A percentile compares a stretch with the other conserved stretches of the same genome.
Conservation (phyloP, 495 filamentous ascomycete genomes). For the Ramalina intermedia region DNA sequence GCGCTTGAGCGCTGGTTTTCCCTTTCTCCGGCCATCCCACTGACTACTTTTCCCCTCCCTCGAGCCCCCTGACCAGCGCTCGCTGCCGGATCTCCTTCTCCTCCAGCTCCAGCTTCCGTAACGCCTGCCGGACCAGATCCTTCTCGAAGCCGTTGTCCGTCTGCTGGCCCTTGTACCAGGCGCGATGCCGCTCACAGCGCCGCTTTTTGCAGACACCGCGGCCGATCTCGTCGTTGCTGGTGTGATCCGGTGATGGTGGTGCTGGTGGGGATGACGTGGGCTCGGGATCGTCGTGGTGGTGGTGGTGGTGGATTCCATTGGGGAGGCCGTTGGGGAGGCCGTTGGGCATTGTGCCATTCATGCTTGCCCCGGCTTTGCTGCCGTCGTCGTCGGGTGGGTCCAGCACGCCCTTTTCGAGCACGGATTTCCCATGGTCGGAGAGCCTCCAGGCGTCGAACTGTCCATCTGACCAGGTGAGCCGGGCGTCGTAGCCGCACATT, state of each 20-base stretch:
- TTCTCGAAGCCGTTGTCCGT: slow-evolving; percentile 35
- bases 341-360: background rate
- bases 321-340: background rate
- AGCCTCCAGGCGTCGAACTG: slow-evolving; percentile 45
- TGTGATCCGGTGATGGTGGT: slow-evolving; percentile 17
- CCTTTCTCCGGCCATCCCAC: background rate
- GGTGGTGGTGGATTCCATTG: background rate
- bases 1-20: background rate
- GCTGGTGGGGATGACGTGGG: background rate
- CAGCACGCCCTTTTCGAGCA: slow-evolving; percentile 28
- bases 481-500: slow-evolving; percentile 50
- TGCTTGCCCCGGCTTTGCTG: slow-evolving; percentile 14
- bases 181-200: slow-evolving; percentile 36
- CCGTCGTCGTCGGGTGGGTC: slow-evolving; percentile 17
- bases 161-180: slow-evolving; percentile 38
- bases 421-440: slow-evolving; percentile 25
- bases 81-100: slow-evolving; percentile 32
- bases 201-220: slow-evolving; percentile 39
- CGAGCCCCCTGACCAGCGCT: slow-evolving; percentile 33
- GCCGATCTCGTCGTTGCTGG: slow-evolving; percentile 21
- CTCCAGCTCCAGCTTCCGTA: slow-evolving; percentile 30
- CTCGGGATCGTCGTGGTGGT: background rate
- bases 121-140: slow-evolving; percentile 25
- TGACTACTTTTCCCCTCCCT: slow-evolving; percentile 1
- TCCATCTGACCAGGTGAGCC: slow-evolving; percentile 44